A percentile compares a stretch with the other conserved stretches of the same genome.
Conservation (phyloP, 177 flowering plant species). For the Vitis hybrid region DNA sequence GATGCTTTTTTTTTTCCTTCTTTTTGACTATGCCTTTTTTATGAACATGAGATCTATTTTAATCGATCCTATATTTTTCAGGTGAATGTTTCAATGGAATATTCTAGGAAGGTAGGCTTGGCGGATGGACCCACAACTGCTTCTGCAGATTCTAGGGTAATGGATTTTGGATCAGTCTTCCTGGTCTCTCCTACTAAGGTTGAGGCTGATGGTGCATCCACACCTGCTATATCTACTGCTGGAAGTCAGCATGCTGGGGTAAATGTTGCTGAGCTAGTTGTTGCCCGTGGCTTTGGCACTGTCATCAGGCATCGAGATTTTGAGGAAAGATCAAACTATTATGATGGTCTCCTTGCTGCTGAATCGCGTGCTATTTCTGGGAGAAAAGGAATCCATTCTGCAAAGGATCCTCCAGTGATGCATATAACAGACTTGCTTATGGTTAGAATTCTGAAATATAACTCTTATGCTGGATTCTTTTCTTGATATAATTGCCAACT, state of each 20-base stretch:
- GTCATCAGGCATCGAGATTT: conserved; percentile 92
- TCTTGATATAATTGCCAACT: neutral
- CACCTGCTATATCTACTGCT: conserved; percentile 42
- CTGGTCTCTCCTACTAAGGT: conserved; percentile 52
- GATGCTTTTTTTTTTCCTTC: neutral
- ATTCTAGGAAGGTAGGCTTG: conserved; percentile 75
- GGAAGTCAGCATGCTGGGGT: conserved; percentile 49
- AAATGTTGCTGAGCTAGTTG: conserved; percentile 79
- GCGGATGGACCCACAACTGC: conserved; percentile 57
- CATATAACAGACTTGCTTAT: conserved; percentile 73
- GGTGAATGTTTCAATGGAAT: conserved; percentile 97
- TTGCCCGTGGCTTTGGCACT: conserved; percentile 83
- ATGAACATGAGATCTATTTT: neutral
- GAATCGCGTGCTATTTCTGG: conserved; percentile 80
- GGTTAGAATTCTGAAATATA: conserved; percentile 38
- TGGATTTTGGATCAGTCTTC: conserved; percentile 98
- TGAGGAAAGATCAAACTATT: conserved; percentile 91
- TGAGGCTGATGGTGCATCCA: conserved; percentile 53
- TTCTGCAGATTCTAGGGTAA: conserved; percentile 69
- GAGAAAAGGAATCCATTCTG: conserved; percentile 86
- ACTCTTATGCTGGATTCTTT: neutral
- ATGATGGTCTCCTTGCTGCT: conserved; percentile 88
- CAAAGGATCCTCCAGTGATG: conserved; percentile 80
- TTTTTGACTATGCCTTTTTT: neutral
- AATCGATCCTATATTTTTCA: conserved; percentile 21